These are phyloP conservation scores for Xylaria sp. DNA, from an alignment of 2,329 filamentous ascomycete species.

Conservation along the genomic window DNA sequence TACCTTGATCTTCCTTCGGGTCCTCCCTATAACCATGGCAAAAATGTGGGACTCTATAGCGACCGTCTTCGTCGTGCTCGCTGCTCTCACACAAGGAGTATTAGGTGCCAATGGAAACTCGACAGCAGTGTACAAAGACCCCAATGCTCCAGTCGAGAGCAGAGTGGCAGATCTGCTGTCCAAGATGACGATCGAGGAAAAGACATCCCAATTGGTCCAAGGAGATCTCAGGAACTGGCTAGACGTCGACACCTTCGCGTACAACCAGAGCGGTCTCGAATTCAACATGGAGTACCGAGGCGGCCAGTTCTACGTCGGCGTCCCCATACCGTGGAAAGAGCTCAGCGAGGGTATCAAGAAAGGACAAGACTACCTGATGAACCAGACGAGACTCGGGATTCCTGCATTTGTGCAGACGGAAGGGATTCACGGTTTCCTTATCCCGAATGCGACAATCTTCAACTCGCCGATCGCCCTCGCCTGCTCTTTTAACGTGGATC, in stretches of 20 bases:
- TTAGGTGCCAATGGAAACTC: slow-evolving; percentile 34
- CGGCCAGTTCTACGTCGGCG: slow-evolving; percentile 79
- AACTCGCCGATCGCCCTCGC: slow-evolving; percentile 80
- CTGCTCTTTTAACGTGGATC: slow-evolving; percentile 74
- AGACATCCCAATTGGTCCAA: slow-evolving; percentile 75
- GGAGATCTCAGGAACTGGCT: slow-evolving; percentile 80
- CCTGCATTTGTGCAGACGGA: slow-evolving; percentile 80
- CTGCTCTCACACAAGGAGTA: slow-evolving; percentile 34
- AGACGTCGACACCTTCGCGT: slow-evolving; percentile 72
- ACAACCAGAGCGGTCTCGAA: slow-evolving; percentile 74
- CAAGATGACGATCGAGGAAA: slow-evolving; percentile 80
- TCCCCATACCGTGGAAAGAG: slow-evolving; percentile 71
- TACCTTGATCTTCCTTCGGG: slow-evolving; percentile 17
- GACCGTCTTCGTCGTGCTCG: slow-evolving; percentile 36
- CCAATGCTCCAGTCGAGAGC: slow-evolving; percentile 69
- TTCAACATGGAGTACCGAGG: slow-evolving; percentile 73
- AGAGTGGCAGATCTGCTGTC: slow-evolving; percentile 74
- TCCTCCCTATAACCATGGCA: slow-evolving; percentile 12
- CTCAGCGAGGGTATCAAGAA: slow-evolving; percentile 71
- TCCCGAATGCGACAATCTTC: slow-evolving; percentile 80
- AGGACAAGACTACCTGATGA: slow-evolving; percentile 75
- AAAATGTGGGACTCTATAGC: slow-evolving; percentile 42
- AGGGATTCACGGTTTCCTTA: slow-evolving; percentile 77
- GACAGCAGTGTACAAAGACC: slow-evolving; percentile 70
- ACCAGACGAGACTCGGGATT: slow-evolving; percentile 75